Evolutionary conservation across 208 protist genomes (phyloP), one percentile per base, ranked within the genome.

Genomic region (Kentomonas sorsogonicus): DNA sequence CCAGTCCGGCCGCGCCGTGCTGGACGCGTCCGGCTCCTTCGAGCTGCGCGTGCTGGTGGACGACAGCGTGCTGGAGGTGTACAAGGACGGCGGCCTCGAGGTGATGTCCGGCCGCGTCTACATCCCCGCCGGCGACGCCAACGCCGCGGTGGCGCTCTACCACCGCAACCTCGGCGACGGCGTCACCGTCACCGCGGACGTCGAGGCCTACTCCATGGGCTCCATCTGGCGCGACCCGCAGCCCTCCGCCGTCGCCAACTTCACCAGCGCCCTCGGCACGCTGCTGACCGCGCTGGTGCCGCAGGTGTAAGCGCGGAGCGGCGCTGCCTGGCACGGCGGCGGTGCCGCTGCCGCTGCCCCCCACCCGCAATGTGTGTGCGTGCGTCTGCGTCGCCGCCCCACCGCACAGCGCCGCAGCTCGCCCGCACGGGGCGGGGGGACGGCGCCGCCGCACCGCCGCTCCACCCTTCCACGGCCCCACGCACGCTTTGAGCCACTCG

Each of bases 1-100:
- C 16, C 55, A 72, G 41, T 57, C 60, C 40, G 73, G 73, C 18
- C 73, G 73, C 18, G 63, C 74, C 23, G 60, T 69, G 33, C 38
- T 80, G 38, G 59, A 39, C 11, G 63, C 63, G 34, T 31, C 68
- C 7, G 73, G 63, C 31, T 40, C 43, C 45, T 34, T 62, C 18
- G 41, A 18, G 27, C 33, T 62, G 25, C 56, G 53, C 43, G 45
- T 62, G 16, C 53, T 62, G 27, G 56, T 62, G 29, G 56, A 62
- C 27, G 56, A 34, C 41, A 62, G 56, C 25, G 56, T 62, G 23
- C 25, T 62, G 3, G 56, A 75, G 53, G 34, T 75, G 53, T 54
- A 69, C 63, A 45, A 62, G 53, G 47, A 69, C 44, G 51, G 63
- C 29, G 60, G 50, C 0, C 43, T 75, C 54, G 60, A 75, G 58